Percentiles rank a stretch among this genome's conserved stretches.
Conservation (phyloP, 129 eudicot genomes). For the carrot (Daucus carota) region DH1_v3.0 NC_030381.2:54312001-54312500, state of each 20-base stretch:
- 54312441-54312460: not conserved
- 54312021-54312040: not conserved
- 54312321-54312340: not conserved
- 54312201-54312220: not conserved
- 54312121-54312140: conserved; percentile 1
- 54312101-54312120: not conserved
- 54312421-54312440: not conserved
- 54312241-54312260: not conserved
- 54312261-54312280: not conserved
- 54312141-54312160: not conserved
- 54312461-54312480: not conserved
- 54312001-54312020: not conserved
- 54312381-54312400: too few relatives aligned
- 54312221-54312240: not conserved
- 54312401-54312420: too few relatives aligned
- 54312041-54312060: not conserved
- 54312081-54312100: not conserved
- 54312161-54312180: not conserved
- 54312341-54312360: not conserved
- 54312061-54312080: not conserved
- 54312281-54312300: not conserved
- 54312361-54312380: too few relatives aligned
- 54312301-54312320: not conserved
- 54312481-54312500: not conserved
- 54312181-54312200: not conserved